Base-by-base conservation (phyloP, 306 rosid genomes). In the Hippophae gyantsensis region DNA sequence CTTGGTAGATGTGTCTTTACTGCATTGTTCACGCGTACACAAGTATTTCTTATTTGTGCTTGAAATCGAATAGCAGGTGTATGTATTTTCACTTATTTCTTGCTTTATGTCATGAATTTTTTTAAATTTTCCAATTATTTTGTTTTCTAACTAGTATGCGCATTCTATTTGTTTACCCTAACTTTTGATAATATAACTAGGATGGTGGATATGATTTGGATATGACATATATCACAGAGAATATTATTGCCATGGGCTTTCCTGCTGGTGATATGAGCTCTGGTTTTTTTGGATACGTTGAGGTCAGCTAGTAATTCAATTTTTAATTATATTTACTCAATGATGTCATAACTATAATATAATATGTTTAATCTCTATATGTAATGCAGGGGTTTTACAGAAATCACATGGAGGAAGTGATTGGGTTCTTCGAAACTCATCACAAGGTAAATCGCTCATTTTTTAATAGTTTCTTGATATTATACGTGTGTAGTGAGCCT, bases 261-360 rank as follows among this genome's bases (percentile, higher is more conserved):
- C 97, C 99, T 73, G 99, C 99, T 50, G 99, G 99, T 18, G 95
- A 93, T 73, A 75, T 88, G 94, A 88, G 99, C 81, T 93, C 99
- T 65, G 97, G 99, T 12, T 93, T 93, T 81, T 84, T 93, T n/a
- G 90, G 97, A 66, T 93, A 88, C 74, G 90, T 93, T 48, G 99
- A 93, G 86, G 99, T 84, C 78, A 75, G 86, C 52, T 56, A 57
- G 55, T 68, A 58, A 53, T 57, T 51, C 32, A 49, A 57, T 63
- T 27, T 51, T 56, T 64, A 70, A 49, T 64, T 70, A 53, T 58
- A 54, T 41, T 69, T 43, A 42, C 25, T 52, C 23, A 54, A 52
- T 63, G 59, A 51, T 51, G 50, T 12, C 60, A 13, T 53, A 61
- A 60, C 53, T 43, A 48, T 11, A 48, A 54, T 47, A 62, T 50